Evolutionary conservation across 768 basidiomycete genomes (phyloP), one percentile per base, ranked within the genome.

Genomic region (Suillus paluster): DNA sequence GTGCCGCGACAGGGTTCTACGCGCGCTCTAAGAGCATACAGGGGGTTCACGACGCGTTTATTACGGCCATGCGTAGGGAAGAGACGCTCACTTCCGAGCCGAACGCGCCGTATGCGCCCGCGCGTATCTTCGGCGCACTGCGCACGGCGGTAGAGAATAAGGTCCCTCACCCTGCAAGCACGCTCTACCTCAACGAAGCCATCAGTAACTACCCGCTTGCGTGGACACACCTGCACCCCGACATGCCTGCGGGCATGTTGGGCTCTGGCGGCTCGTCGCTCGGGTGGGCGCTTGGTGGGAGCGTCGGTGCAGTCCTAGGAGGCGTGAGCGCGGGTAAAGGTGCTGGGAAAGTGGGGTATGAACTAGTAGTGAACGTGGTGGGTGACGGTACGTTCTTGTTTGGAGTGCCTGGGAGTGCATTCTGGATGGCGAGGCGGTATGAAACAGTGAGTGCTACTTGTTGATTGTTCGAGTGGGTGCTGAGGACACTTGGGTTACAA

Each of bases 361-460:
- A 91, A n/a, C 70, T 91, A 45, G 77, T 86, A 9, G 80, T 83
- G 1, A 78, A 77, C 1, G 75, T 92, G 27, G 86, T 90, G 3
- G 90, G 90, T 0, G 90, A 92, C 67, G 90, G 90, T 0, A 84
- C 83, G 7, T 92, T 80, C 66, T 67, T 91, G 69, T 91, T 91
- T 66, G 81, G 86, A 0, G 84, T 87, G 0, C 90, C 90, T 0
- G 80, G 83, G 36, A 82, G 87, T 1, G 84, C 83, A 1, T 91
- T 83, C 72, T 91, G 90, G 90, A 90, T 91, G 73, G 88, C 90
- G 1, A 80, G 83, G 66, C 80, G 80, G 50, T 91, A 91, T 70
- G 73, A 86, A 36, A 86, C 89, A 25, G 89, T 90, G 60, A 62
- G 82, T 71, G 2, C 17, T 38, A 15, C 36, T 21, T n/a, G 9